These are phyloP conservation scores for Pythium grandisporangium DNA, from an alignment of 352 stramenopile genomes.

Conservation along the genomic window DNA sequence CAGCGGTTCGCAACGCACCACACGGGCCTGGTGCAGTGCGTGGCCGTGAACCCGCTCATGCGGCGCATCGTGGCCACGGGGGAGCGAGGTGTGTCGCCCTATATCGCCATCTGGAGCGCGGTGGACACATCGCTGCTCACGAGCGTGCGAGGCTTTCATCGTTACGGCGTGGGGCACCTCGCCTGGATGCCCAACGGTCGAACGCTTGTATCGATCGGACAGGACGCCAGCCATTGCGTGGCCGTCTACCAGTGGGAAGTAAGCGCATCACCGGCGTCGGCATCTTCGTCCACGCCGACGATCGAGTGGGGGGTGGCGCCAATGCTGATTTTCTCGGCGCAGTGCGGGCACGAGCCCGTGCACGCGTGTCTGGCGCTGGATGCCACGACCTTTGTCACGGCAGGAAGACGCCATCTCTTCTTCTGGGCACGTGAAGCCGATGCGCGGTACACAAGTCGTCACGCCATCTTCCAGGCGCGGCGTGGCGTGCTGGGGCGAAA, in stretches of 20 bases:
- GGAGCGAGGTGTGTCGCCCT: constrained; percentile 42
- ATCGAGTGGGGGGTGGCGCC: constrained; percentile 49
- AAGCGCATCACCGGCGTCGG: neutral
- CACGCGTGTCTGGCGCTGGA: constrained; percentile 25
- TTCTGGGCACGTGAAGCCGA: constrained; percentile 68
- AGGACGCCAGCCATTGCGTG: constrained; percentile 61
- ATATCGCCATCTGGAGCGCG: constrained; percentile 63
- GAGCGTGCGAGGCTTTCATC: constrained; percentile 58
- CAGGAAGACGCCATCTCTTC: constrained; percentile 49
- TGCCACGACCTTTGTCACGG: constrained; percentile 57
- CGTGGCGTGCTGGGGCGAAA: constrained; percentile 58
- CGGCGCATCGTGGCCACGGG: constrained; percentile 41
- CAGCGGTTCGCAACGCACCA: constrained; percentile 62
- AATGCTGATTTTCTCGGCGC: constrained; percentile 43
- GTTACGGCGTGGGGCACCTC: constrained; percentile 46
- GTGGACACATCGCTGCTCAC: constrained; percentile 33
- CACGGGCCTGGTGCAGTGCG: constrained; percentile 39
- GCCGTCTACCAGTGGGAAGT: constrained; percentile 72
- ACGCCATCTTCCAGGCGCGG: constrained; percentile 38
- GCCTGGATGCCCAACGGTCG: constrained; percentile 68
- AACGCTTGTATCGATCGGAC: constrained; percentile 51
- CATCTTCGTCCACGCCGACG: neutral
- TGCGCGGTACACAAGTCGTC: constrained; percentile 31
- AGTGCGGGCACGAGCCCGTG: constrained; percentile 35
- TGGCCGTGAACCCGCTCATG: constrained; percentile 48